Base-by-base conservation (phyloP, 2,329 filamentous ascomycete genomes). In the Geosmithia putterillii region DNA sequence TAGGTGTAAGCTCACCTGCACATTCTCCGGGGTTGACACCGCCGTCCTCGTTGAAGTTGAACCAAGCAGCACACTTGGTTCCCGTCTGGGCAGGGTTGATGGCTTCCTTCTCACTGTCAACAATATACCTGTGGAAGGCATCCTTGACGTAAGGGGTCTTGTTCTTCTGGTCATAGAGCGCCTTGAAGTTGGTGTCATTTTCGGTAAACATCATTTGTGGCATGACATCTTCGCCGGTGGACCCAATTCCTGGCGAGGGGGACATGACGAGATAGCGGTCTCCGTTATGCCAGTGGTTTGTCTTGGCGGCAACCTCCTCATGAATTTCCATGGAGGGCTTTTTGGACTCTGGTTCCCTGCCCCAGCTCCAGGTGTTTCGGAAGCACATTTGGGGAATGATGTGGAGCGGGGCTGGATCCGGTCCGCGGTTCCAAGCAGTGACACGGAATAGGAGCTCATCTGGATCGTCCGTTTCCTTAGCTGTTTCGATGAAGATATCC, bases 381-480 rank as follows among this genome's bases (percentile, higher is more conserved):
- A 95, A 96, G 87, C 89, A 95, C 42, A 95, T 79, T 47, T 96
- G 92, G 8, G 90, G 90, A 38, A 95, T 70, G 55, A 96, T 95
- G 62, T 96, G 92, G 44, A 96, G 69, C 19, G 88, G 89, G 14
- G 92, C 90, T 14, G 86, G 79, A 43, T 95, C 86, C 7, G 87
- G 85, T 15, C 92, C 90, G 53, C 92, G 79, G 59, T 96, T 96
- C 83, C 92, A 96, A 38, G 89, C 90, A 10, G 90, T 95, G 38
- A 96, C 83, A 55, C 92, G 86, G 68, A 95, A 96, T 23, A 94
- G 71, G 12, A 96, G 70, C 65, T 95, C 87, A 22, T 96, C 89
- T 19, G 87, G 82, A 54, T 95, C 84, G 48, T 95, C 81, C n/a
- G 76, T 74, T 59, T 95, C 90, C 65, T 96, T 96, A 45, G 89